Evolutionary conservation across 305 asterid species (phyloP).

Genomic region (Fraxinus xanthoxyloides): DNA sequence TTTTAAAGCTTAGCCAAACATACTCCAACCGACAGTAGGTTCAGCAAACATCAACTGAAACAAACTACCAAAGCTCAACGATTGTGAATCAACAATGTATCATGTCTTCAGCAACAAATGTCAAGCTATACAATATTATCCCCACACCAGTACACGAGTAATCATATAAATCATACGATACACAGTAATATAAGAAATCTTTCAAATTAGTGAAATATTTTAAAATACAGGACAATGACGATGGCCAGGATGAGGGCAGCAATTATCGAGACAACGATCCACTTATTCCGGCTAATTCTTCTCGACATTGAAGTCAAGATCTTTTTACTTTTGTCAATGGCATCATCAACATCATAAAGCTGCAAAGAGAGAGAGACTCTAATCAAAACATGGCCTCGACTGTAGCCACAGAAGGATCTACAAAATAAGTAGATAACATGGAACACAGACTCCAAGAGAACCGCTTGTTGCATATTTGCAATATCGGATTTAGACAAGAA

Average conservation of each 20-base stretch:
- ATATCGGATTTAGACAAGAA: neutral
- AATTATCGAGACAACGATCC: constrained; percentile 73
- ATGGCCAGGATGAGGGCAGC: constrained; percentile 73
- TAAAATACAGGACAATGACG: constrained; percentile 65
- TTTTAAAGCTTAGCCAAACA: neutral
- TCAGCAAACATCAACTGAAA: neutral
- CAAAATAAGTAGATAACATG: neutral
- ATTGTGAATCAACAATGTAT: neutral
- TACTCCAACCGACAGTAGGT: neutral
- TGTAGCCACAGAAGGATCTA: neutral
- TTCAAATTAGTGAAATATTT: constrained; percentile 46
- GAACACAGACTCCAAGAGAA: neutral
- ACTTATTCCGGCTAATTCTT: constrained; percentile 82
- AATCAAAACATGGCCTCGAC: neutral
- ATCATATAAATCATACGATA: constrained; percentile 16
- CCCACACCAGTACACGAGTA: constrained; percentile 15
- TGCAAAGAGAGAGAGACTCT: constrained; percentile 30
- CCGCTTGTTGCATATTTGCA: neutral
- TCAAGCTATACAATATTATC: constrained; percentile 33
- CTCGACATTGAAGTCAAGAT: constrained; percentile 75
- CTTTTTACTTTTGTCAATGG: constrained; percentile 81
- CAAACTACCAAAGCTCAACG: neutral
- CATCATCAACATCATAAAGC: constrained; percentile 89
- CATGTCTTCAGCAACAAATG: constrained; percentile 23
- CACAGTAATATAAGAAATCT: constrained; percentile 24